Evolutionary conservation across 331 rosid genomes (phyloP), one percentile per base, ranked within the genome.

Genomic region (Quercus phellos): DNA sequence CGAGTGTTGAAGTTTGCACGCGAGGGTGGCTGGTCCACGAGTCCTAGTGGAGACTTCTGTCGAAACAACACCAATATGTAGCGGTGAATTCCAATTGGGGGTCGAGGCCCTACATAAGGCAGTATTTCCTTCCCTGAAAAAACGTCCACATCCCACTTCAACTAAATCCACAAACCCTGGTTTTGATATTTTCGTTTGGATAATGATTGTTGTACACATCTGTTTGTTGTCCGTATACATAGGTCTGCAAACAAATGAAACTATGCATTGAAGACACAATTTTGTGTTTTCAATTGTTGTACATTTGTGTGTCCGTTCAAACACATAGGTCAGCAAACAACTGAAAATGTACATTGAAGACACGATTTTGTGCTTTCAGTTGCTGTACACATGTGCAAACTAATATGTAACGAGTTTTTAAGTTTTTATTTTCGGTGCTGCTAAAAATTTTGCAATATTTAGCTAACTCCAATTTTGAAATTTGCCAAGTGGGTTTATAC

Each of bases 31-130:
- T 92, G 90, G 0, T 94, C 94, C 68, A 94, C 89, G 50, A 73
- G 4, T 0, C 92, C 94, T 22, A 92, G 35, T 0, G 90, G 85
- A 2, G 69, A 78, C 74, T 88, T 92, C 74, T 94, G 97, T 77
- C 84, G 59, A 74, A 92, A 94, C 4, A 94, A 46, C 5, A 94
- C 89, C 30, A 94, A 51, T 6, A 92, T 92, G 56, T 77, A 94
- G 2, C 97, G 88, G 67, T 94, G 99, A 8, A 94, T 94, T 4
- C 97, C 97, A 18, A 94, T 88, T 0, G 97, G 97, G 1, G 99
- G 99, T 0, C 85, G 68, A 0, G 99, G 99, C 0, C 95, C 97
- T 14, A 81, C 70, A 11, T 90, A 94, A 0, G 97, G 74, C 18
- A 94, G 30, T 11, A 94, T 86, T 85, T 94, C 94, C 38, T 85